Conservation (phyloP, 208 protist species). For the Leishmania tarentolae region DNA sequence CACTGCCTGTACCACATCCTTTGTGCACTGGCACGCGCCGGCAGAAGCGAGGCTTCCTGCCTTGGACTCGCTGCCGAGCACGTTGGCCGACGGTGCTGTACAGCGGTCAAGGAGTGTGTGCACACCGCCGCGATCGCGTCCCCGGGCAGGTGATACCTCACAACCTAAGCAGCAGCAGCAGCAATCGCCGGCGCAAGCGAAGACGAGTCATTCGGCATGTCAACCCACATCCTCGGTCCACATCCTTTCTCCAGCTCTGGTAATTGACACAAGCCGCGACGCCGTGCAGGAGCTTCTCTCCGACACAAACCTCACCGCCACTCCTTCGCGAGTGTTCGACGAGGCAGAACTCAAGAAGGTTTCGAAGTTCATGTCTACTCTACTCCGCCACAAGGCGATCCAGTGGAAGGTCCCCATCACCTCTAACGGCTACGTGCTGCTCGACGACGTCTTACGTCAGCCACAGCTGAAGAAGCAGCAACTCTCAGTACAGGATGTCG, state of each 20-base stretch:
- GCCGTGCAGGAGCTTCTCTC: slow-evolving; percentile 39
- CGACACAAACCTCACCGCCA: background rate
- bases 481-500: slow-evolving; percentile 41
- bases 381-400: slow-evolving; percentile 80
- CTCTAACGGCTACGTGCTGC: slow-evolving; percentile 56
- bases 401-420: slow-evolving; percentile 56
- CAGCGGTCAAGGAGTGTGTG: background rate
- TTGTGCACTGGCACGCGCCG: slow-evolving; percentile 24
- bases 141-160: background rate
- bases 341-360: slow-evolving; percentile 23
- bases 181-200: background rate
- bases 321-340: background rate
- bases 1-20: slow-evolving; percentile 16
- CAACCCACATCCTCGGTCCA: background rate
- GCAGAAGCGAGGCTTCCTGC: slow-evolving; percentile 6
- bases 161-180: background rate
- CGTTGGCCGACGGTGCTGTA: slow-evolving; percentile 6
- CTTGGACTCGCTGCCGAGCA: slow-evolving; percentile 16
- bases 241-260: background rate
- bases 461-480: slow-evolving; percentile 13
- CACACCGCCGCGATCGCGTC: background rate
- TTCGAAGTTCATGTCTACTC: slow-evolving; percentile 61
- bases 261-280: slow-evolving; percentile 34
- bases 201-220: background rate
- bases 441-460: slow-evolving; percentile 53